Conservation (phyloP, 2,329 filamentous ascomycete species). For the Magnaporthales sp. region DNA sequence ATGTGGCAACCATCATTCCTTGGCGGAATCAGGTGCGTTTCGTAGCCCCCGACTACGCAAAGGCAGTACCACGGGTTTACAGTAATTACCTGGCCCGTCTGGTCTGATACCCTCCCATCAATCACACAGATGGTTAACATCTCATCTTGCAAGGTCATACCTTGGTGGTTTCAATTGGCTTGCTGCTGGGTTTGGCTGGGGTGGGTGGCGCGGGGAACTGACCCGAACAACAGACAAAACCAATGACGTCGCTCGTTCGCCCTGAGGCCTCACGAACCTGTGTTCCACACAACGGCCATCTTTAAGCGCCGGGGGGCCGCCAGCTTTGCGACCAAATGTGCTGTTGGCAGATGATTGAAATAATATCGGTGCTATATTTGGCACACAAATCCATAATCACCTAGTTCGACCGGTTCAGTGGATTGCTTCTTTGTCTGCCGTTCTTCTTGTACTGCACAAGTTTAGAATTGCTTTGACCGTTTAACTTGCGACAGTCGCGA, state of each 20-base stretch:
- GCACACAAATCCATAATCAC: constrained; percentile 6
- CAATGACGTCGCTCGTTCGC: constrained; percentile 7
- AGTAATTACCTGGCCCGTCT: too few relatives aligned
- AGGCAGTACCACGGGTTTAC: not conserved
- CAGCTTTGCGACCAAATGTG: constrained; percentile 7
- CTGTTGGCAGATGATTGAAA: constrained; percentile 11
- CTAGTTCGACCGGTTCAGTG: constrained; percentile 5
- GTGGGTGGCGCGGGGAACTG: not conserved
- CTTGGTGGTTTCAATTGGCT: not conserved
- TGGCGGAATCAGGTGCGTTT: not conserved
- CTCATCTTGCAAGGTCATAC: not conserved
- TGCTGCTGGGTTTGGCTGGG: not conserved
- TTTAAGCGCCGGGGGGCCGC: constrained; percentile 18
- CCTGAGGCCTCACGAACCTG: constrained; percentile 5
- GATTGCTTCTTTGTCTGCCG: constrained; percentile 9
- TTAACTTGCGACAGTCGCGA: not conserved
- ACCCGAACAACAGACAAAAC: not conserved
- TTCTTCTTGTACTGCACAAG: not conserved
- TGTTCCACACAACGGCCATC: constrained; percentile 16
- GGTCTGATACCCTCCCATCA: not conserved
- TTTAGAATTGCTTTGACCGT: not conserved
- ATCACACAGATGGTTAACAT: not conserved
- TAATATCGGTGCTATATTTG: constrained; percentile 11
- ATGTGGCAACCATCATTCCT: not conserved
- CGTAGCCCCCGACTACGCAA: not conserved